Base-by-base conservation (phyloP, 768 basidiomycete species). In the Tubosaeta sp. region DNA sequence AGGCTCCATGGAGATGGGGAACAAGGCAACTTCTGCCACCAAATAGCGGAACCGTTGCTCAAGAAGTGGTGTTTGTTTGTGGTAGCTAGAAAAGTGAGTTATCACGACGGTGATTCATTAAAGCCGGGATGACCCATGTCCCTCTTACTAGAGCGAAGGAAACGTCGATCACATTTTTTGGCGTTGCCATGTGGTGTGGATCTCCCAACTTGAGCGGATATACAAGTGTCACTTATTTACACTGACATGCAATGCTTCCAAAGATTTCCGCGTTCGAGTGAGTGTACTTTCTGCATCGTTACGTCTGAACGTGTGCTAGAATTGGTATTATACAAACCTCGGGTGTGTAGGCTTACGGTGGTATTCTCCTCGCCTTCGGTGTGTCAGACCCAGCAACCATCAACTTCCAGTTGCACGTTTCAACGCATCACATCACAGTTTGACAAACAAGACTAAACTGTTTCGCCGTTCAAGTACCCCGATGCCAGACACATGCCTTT, bases 371-470 rank as follows among this genome's bases (percentile, higher is more conserved):
- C 33, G 12, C 14, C 7, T 38, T 38, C 1, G 14, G 14, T 16
- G 11, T 39, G 38, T 25, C 27, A 27, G 42, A 43, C 26, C 19
- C 25, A 16, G 44, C 31, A 56, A 51, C 54, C 48, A 46, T 51
- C 55, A 46, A 5, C 22, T 22, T 27, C 35, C 17, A 32, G 41
- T 42, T 32, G 32, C 43, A 38, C 8, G 34, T 16, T 32, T 43
- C 52, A 52, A 50, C 39, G 49, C 43, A 34, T 31, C 29, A 13
- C 22, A 41, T 25, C 39, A 41, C 39, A 12, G 19, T 12, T 12
- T 22, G 33, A 27, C 35, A 61, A 61, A 61, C 50, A 61, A 27
- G 35, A 25, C 14, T 27, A 37, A 58, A 61, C 31, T 9, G 6
- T 19, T 27, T 34, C n/a, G 14, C n/a, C 43, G 35, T 54, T 43